Base-by-base conservation (phyloP, 257 asterid species). In the Asclepias syriaca region DNA sequence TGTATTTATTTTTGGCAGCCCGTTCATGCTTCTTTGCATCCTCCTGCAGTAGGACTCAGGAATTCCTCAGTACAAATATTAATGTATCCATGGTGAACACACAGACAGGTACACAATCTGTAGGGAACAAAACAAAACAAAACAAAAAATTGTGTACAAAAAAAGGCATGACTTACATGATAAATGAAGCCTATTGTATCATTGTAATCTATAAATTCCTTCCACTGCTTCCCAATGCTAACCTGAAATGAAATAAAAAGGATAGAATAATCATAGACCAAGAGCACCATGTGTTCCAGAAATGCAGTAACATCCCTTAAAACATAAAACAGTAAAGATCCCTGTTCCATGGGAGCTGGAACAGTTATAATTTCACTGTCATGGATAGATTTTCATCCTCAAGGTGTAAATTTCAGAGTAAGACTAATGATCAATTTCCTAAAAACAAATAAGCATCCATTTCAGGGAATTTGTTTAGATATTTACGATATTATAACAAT, bases 211-310 rank as follows among this genome's bases (percentile, higher is more conserved):
- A 95, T 87, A 76, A 87, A 80, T 77, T n/a, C n/a, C n/a, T n/a
- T n/a, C n/a, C n/a, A 95, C 49, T 92, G 97, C 76, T 73, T 88
- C 74, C 97, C 99, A 74, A 95, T 90, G 85, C 96, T 88, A 69
- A 83, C 68, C 99, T 95, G 96, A 69, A 80, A 72, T 16, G 74
- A 57, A 68, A 71, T 49, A 59, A 70, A 40, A 34, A 54, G 60
- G 39, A 37, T 48, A 16, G n/a, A 64, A 64, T 39, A 64, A 18
- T 37, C 68, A 37, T 37, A 24, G 29, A 56, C 50, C 39, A 15
- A 34, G 45, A 40, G 22, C 10, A n/a, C 16, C 3, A 0, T 39
- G n/a, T 15, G 58, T 34, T 37, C 50, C 68, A 64, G 3, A 5
- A 7, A 37, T 2, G 14, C 19, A 18, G 49, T 1, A 64, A 18